These are phyloP conservation scores for Yamadazyma aaseri DNA, from an alignment of 1,139 yeast genomes.

Conservation along the genomic window DNA sequence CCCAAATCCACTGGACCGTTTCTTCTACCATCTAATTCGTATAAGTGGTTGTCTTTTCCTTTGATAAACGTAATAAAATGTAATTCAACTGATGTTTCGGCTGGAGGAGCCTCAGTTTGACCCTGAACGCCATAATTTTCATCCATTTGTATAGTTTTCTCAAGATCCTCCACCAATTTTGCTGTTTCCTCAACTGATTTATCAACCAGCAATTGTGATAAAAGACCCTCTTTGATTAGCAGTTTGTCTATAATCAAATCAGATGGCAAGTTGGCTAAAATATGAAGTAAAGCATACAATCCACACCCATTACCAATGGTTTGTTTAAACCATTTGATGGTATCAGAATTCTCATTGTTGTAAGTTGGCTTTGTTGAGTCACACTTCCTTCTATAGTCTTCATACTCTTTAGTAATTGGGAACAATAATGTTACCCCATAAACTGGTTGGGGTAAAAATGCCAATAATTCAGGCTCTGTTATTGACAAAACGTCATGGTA, in stretches of 20 bases:
- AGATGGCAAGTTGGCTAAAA: conserved; percentile 60
- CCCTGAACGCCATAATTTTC: conserved; percentile 65
- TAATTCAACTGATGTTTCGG: conserved; percentile 60
- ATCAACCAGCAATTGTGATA: conserved; percentile 16
- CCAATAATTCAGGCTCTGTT: conserved; percentile 73
- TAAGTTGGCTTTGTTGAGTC: conserved; percentile 26
- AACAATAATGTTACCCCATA: conserved; percentile 74
- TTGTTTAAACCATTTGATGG: conserved; percentile 68
- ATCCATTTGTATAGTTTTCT: conserved; percentile 46
- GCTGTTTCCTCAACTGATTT: conserved; percentile 38
- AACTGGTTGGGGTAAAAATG: conserved; percentile 80
- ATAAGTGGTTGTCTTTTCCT: conserved; percentile 56
- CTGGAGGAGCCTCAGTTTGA: conserved; percentile 75
- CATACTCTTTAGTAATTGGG: conserved; percentile 70
- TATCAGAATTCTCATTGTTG: conserved; percentile 16
- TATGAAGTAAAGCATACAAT: conserved; percentile 80
- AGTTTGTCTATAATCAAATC: conserved; percentile 41
- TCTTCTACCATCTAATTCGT: conserved; percentile 89
- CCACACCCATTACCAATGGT: conserved; percentile 92
- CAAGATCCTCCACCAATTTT: conserved; percentile 53
- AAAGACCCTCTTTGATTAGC: conserved; percentile 28
- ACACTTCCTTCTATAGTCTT: conserved; percentile 38
- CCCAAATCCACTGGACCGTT: conserved; percentile 75
- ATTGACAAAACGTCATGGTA: conserved; percentile 85
- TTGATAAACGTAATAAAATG: conserved; percentile 80